phyloP scores from a whole-genome alignment of 345 rosid species.

The Tarenaya hassleriana region DNA sequence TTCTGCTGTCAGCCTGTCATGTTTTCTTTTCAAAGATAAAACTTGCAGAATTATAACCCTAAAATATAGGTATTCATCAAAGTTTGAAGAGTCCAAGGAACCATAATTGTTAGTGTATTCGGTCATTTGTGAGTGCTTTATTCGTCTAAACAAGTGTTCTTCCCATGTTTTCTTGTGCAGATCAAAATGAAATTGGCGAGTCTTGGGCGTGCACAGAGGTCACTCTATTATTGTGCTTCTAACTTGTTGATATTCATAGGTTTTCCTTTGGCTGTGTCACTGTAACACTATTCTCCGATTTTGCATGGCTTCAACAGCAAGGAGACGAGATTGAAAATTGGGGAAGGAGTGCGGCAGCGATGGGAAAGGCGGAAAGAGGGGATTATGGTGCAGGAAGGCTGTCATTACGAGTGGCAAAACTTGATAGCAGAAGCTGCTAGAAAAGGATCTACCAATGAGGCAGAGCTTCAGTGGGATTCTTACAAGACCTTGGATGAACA shows the following conservation, averaged over 20 bases:
- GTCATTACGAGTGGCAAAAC: slow-evolving; percentile 82
- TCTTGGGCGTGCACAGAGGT: slow-evolving; percentile 86
- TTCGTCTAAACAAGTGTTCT: too few relatives aligned
- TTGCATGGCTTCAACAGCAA: slow-evolving; percentile 38
- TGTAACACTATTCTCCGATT: neutral
- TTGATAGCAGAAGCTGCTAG: slow-evolving; percentile 80
- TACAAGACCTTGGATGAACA: slow-evolving; percentile 49
- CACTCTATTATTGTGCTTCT: slow-evolving; percentile 22
- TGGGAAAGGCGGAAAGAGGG: slow-evolving; percentile 69
- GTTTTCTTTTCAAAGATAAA: too few relatives aligned
- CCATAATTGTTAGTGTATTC: slow-evolving; percentile 13
- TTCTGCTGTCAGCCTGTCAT: too few relatives aligned
- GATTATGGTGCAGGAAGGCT: slow-evolving; percentile 59
- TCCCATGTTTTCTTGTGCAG: slow-evolving; percentile 40
- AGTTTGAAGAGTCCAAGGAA: too few relatives aligned
- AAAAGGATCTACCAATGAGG: slow-evolving; percentile 52
- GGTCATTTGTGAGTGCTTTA: too few relatives aligned
- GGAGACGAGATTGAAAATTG: slow-evolving; percentile 71
- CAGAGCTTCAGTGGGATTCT: slow-evolving; percentile 78
- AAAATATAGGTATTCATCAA: too few relatives aligned
- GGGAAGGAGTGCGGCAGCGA: slow-evolving; percentile 59
- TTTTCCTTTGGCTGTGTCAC: slow-evolving; percentile 1
- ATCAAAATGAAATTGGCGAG: slow-evolving; percentile 67
- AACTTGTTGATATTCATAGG: slow-evolving; percentile 5
- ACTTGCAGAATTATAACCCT: neutral